Evolutionary conservation across 805 yeast genomes (phyloP), one percentile per base, ranked within the genome.

Genomic region (Kazachstania bromeliacearum): DNA sequence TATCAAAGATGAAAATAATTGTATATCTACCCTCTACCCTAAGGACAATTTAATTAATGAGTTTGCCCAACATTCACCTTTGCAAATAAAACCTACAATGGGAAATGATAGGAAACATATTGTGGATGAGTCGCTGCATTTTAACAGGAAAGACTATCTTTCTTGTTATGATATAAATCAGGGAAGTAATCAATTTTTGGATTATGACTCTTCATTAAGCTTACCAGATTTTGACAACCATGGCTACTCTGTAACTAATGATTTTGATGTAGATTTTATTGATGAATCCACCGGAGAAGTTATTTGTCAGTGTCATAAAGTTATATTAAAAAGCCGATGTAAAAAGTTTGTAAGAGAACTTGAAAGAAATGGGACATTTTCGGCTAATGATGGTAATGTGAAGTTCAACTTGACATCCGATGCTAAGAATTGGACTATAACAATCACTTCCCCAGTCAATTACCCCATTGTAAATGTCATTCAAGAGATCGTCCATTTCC

Each of bases 1-100:
- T 31, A 58, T 83, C 12, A 69, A 79, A 43, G 79, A 77, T 43
- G 87, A 81, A 34, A 56, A 70, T 8, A 77, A 72, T 43, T 48
- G 60, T n/a, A 53, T 81, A 1, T 83, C 84, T 0, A 62, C 77
- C n/a, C 55, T 68, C 26, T 54, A 79, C 12, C 60, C 61, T 8
- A 60, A 62, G 34, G 70, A 74, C 42, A 59, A 64, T 12, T 62
- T 80, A 26, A 46, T 64, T 9, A 55, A 58, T 23, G 87, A 82
- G 47, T 63, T 82, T 46, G 67, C 67, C 7, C 61, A 62, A 28
- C 59, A 79, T 28, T 76, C 84, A 5, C 75, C 77, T 0, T 44
- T 74, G 10, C n/a, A n/a, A n/a, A n/a, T n/a, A n/a, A 35, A 17
- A 8, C 15, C 29, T 17, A 8, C 8, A 22, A 26, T 9, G 7